Conservation (phyloP, 139 green algal genomes). For the Bryopsis sp. region DNA sequence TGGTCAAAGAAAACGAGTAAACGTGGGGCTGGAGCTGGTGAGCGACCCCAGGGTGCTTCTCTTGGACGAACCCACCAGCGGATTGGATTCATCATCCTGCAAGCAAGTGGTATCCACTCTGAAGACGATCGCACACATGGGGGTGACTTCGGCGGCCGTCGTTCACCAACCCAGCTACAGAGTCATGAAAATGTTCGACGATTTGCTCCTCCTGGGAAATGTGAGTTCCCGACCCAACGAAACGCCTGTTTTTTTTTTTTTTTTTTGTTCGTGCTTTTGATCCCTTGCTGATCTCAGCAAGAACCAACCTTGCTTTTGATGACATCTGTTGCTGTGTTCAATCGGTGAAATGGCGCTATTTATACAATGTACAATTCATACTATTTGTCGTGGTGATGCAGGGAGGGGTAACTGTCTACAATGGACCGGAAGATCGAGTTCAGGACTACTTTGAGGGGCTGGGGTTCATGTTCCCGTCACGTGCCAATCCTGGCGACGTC, state of each 20-base stretch:
- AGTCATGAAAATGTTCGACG: constrained; percentile 14
- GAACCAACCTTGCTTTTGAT: too few species aligned
- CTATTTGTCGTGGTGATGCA: background rate
- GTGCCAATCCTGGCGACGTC: constrained; percentile 17
- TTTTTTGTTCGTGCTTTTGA: too few species aligned
- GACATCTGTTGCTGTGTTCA: too few species aligned
- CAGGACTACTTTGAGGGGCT: background rate
- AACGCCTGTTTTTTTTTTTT: too few species aligned
- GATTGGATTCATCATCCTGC: constrained; percentile 14
- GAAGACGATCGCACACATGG: constrained; percentile 11
- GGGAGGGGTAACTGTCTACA: constrained; percentile 4
- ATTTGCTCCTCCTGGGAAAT: constrained; percentile 9
- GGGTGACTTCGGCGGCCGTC: constrained; percentile 14
- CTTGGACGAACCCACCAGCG: constrained; percentile 28
- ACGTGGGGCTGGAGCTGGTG: constrained; percentile 70
- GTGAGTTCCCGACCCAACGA: background rate
- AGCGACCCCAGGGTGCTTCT: constrained; percentile 59
- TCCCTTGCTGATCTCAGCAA: too few species aligned
- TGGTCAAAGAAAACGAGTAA: constrained; percentile 64
- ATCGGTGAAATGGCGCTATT: too few species aligned
- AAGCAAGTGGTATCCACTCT: constrained; percentile 1
- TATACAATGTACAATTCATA: too few species aligned
- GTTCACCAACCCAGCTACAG: constrained; percentile 13
- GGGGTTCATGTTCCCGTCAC: constrained; percentile 5
- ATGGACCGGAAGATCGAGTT: background rate